Evolutionary conservation across 2,329 filamentous ascomycete genomes (phyloP).

Genomic region (Fusarium sp.): DNA sequence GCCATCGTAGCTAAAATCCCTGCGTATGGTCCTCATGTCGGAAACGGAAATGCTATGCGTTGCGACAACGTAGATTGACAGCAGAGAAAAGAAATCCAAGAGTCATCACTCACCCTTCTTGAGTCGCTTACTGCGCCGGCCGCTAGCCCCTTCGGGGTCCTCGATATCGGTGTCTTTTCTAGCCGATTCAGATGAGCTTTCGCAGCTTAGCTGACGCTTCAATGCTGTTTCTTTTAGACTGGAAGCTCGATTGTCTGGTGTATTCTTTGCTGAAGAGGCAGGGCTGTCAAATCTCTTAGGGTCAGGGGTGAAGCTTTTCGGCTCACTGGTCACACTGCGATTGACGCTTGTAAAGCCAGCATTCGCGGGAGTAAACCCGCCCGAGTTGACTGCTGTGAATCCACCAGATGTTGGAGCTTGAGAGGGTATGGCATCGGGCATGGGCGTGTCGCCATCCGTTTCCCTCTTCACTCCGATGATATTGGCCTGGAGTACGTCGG

Average conservation of each 20-base stretch:
- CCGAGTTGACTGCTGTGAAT: slow-evolving; percentile 54
- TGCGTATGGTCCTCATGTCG: slow-evolving; percentile 29
- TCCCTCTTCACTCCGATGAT: slow-evolving; percentile 58
- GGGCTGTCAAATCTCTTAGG: slow-evolving; percentile 70
- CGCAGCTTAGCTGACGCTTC: slow-evolving; percentile 79
- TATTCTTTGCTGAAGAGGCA: slow-evolving; percentile 69
- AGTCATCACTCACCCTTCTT: slow-evolving; percentile 66
- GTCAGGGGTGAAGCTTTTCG: slow-evolving; percentile 69
- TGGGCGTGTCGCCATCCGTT: slow-evolving; percentile 57
- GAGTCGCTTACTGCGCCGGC: slow-evolving; percentile 88
- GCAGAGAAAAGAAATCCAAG: not conserved
- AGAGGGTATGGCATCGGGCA: slow-evolving; percentile 55
- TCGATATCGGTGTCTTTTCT: slow-evolving; percentile 62
- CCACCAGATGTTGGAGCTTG: slow-evolving; percentile 53
- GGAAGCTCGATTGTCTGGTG: slow-evolving; percentile 70
- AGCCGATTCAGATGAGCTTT: slow-evolving; percentile 57
- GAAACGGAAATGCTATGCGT: slow-evolving; percentile 34
- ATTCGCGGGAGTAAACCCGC: slow-evolving; percentile 78
- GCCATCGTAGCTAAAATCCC: slow-evolving; percentile 40
- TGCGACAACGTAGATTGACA: slow-evolving; percentile 22
- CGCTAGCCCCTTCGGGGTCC: slow-evolving; percentile 69
- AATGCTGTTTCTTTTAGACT: slow-evolving; percentile 66
- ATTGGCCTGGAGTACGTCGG: slow-evolving; percentile 61
- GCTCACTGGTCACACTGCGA: slow-evolving; percentile 53
- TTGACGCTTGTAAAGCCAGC: slow-evolving; percentile 75